These are phyloP conservation scores for Castanea mollissima DNA, from an alignment of 306 rosid species.

Conservation along the genomic window DNA sequence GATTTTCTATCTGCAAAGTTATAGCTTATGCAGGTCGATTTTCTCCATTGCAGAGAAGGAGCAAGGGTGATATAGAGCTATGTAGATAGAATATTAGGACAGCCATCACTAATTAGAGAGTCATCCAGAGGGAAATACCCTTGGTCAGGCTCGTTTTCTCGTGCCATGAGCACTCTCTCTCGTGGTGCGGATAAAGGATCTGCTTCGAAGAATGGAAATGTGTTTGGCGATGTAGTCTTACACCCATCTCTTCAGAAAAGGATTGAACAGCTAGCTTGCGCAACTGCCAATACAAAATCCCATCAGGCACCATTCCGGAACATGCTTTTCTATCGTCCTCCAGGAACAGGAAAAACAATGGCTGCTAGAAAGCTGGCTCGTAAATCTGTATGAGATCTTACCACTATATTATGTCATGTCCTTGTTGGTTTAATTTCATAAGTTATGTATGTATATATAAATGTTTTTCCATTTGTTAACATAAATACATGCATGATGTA, in stretches of 20 bases:
- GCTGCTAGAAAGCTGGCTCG: constrained; percentile 96
- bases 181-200: constrained; percentile 33
- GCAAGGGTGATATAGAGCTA: constrained; percentile 97
- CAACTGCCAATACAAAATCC: constrained; percentile 95
- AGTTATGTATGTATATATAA: background rate
- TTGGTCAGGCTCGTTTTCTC: constrained; percentile 81
- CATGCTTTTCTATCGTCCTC: constrained; percentile 98
- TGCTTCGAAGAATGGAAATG: constrained; percentile 52
- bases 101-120: constrained; percentile 89
- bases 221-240: constrained; percentile 89
- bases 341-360: constrained; percentile 99
- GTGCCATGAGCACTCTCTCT: constrained; percentile 43
- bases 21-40: constrained; percentile 16
- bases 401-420: constrained; percentile 3
- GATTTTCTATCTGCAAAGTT: constrained; percentile 1
- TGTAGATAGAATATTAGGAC: constrained; percentile 95
- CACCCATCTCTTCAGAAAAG: constrained; percentile 82
- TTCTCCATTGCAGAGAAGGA: constrained; percentile 75
- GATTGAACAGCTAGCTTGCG: constrained; percentile 79
- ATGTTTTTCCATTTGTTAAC: background rate
- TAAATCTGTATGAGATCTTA: constrained; percentile 68
- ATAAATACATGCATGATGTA: background rate
- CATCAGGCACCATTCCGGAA: constrained; percentile 97
- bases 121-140: constrained; percentile 95
- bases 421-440: constrained; percentile 9